A percentile compares a stretch with the other conserved stretches of the same genome.
These are phyloP conservation scores for Chenopodium berlandieri DNA, from an alignment of 148 eudicot species.

Conservation along the genomic window DNA sequence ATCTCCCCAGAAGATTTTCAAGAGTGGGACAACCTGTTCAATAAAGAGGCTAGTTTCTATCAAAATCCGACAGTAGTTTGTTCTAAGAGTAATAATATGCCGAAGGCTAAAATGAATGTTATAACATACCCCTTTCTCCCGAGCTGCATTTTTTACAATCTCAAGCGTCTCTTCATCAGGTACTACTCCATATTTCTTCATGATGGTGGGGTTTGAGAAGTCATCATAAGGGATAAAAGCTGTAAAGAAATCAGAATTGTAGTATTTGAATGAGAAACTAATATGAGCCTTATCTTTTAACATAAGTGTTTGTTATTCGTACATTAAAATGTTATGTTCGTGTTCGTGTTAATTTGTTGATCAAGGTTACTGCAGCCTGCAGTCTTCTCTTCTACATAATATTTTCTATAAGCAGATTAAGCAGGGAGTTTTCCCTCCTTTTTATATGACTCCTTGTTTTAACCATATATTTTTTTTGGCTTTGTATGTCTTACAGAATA, in stretches of 20 bases:
- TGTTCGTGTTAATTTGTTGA: background rate
- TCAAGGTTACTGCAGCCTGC: no score
- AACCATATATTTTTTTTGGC: no score
- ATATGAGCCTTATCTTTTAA: background rate
- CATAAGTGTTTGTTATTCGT: background rate
- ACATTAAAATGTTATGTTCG: background rate
- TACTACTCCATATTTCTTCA: slow-evolving; percentile 65
- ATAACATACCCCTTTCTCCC: slow-evolving; percentile 46
- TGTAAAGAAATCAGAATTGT: slow-evolving; percentile 18
- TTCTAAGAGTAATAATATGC: background rate
- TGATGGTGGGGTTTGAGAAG: slow-evolving; percentile 34
- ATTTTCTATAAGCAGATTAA: no score
- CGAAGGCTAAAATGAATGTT: background rate
- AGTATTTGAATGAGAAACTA: background rate
- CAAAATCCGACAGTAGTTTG: background rate
- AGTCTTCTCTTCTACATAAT: no score
- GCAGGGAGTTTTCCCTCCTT: no score
- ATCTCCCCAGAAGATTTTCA: slow-evolving; percentile 97
- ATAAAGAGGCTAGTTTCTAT: background rate
- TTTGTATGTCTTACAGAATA: no score
- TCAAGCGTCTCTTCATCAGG: slow-evolving; percentile 66
- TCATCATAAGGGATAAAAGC: slow-evolving; percentile 68
- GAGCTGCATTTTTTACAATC: slow-evolving; percentile 39
- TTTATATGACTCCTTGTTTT: no score
- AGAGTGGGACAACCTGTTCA: slow-evolving; percentile 45